A percentile compares a stretch with the other conserved stretches of the same genome.
These are phyloP conservation scores for Cyberlindnera bimundalis DNA, from an alignment of 805 yeast species.

Conservation along the genomic window DNA sequence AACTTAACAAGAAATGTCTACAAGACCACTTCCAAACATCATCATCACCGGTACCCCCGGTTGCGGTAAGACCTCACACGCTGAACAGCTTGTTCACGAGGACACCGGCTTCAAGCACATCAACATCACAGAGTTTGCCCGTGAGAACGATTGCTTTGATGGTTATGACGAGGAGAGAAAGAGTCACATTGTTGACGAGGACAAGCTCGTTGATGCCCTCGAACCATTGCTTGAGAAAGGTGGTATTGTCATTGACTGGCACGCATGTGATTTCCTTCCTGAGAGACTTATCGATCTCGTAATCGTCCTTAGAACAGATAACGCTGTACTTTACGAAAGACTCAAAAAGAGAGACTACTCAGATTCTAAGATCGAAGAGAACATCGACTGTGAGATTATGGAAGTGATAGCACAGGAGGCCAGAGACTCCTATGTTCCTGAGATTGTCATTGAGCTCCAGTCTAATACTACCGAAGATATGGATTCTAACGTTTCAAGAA, in stretches of 20 bases:
- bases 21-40: constrained; percentile 55
- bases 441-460: constrained; percentile 74
- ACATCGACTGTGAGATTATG: constrained; percentile 96
- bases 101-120: constrained; percentile 47
- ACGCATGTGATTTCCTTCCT: constrained; percentile 93
- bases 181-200: constrained; percentile 89
- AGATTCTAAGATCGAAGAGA: constrained; percentile 81
- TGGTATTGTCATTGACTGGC: constrained; percentile 95
- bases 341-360: constrained; percentile 73
- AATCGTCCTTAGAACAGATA: constrained; percentile 80
- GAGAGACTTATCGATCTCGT: constrained; percentile 90
- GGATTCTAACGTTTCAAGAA: constrained; percentile 78
- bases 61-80: constrained; percentile 80
- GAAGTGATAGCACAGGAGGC: constrained; percentile 88
- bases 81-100: constrained; percentile 52
- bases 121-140: constrained; percentile 79
- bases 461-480: constrained; percentile 74
- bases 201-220: constrained; percentile 73
- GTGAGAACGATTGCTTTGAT: constrained; percentile 68
- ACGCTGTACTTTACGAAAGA: constrained; percentile 68
- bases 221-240: constrained; percentile 80
- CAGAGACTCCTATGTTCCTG: constrained; percentile 70
- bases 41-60: constrained; percentile 96
- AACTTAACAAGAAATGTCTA: too few species aligned
- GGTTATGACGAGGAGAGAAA: constrained; percentile 86